These are phyloP conservation scores for Penicillium crustosum DNA, from an alignment of 2,329 filamentous ascomycete species.

Conservation along the genomic window DNA sequence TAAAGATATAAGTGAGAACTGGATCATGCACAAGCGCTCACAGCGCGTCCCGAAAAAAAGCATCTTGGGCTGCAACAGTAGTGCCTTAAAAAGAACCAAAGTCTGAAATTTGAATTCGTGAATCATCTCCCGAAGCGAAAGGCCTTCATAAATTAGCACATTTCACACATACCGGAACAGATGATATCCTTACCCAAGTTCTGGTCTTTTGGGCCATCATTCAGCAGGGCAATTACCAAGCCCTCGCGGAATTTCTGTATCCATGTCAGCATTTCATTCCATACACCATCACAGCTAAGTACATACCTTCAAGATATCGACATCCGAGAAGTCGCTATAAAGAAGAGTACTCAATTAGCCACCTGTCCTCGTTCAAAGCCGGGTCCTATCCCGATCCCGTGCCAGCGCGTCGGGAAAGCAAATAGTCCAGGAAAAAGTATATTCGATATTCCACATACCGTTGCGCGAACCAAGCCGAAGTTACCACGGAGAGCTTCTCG, in stretches of 20 bases:
- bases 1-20: conserved; percentile 92
- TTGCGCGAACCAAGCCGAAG: conserved; percentile 94
- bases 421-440: neutral
- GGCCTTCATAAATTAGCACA: conserved; percentile 43
- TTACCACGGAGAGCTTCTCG: conserved; percentile 86
- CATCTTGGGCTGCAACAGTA: conserved; percentile 96
- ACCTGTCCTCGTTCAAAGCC: neutral
- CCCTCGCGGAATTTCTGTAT: conserved; percentile 81
- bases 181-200: conserved; percentile 68
- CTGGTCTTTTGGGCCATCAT: conserved; percentile 74
- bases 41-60: conserved; percentile 97
- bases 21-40: conserved; percentile 95
- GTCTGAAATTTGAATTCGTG: conserved; percentile 95
- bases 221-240: conserved; percentile 58
- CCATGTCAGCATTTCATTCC: conserved; percentile 17
- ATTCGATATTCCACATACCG: conserved; percentile 48
- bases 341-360: conserved; percentile 4
- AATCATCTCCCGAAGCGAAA: conserved; percentile 83
- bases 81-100: conserved; percentile 88
- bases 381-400: neutral
- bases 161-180: neutral
- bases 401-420: neutral
- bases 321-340: conserved; percentile 76
- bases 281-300: neutral
- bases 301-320: conserved; percentile 73